Evolutionary conservation across 78 protist species (phyloP), one percentile per base, ranked within the genome.

Genomic region (Dictyostelium purpureum): DNA sequence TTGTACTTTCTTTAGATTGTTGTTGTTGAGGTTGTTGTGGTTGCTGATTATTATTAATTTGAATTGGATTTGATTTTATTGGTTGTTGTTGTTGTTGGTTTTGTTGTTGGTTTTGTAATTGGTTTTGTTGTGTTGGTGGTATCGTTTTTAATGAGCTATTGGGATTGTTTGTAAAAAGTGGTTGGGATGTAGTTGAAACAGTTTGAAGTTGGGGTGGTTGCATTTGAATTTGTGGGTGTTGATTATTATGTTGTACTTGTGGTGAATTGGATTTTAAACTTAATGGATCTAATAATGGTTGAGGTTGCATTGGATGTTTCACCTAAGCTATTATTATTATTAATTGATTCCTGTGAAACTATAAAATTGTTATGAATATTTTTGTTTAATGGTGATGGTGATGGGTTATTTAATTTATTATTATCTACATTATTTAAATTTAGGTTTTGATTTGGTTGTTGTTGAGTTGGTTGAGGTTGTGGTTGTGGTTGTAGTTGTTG

Each of bases 281-380:
- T 31, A 63, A 33, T 63, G 71, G 71, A 63, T 63, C 71, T 63
- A 63, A 63, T 63, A 63, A 63, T 63, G 71, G 71, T 63, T 63
- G 71, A 5, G 71, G 71, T 63, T 63, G 71, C 33, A 31, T 18
- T 33, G 26, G 28, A 31, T 31, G 38, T n/a, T n/a, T n/a, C n/a
- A n/a, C n/a, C n/a, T n/a, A n/a, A n/a, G 31, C 70, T 28, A 47
- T 16, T 16, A 47, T 47, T 47, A 14, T 10, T 16, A 10, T 14
- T 47, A 33, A 63, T 16, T 31, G 71, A 63, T 63, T 63, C 71
- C 33, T 63, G 71, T 0, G 71, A 28, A 28, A 63, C 18, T 63
- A 63, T 33, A 33, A 31, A 63, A 33, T 19, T 63, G 33, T 63
- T 63, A 63, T 63, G 71, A n/a, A n/a, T n/a, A n/a, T n/a, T n/a